Evolutionary conservation across 2,329 filamentous ascomycete species (phyloP).

Genomic region (Cercospora brassicicola): DNA sequence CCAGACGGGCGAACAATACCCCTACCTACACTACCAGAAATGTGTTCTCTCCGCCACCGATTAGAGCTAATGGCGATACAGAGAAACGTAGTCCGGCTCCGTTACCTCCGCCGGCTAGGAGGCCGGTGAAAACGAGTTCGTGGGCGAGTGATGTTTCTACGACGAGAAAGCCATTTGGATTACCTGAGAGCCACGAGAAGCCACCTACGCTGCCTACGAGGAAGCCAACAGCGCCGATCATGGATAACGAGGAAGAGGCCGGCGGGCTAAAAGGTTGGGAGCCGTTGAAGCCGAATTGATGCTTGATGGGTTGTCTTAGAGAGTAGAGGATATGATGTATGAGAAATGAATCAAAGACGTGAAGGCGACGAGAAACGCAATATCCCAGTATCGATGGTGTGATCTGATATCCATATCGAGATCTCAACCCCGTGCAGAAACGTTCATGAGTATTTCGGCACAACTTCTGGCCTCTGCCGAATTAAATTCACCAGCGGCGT

Average conservation of each 20-base stretch:
- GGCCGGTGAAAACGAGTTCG: slow-evolving; percentile 12
- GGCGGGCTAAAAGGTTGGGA: slow-evolving; percentile 36
- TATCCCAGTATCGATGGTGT: no score
- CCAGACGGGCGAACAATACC: slow-evolving; percentile 22
- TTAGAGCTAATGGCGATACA: slow-evolving; percentile 13
- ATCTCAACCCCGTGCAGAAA: no score
- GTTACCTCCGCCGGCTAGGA: slow-evolving; percentile 28
- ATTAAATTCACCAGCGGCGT: slow-evolving; percentile 51
- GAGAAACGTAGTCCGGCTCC: slow-evolving; percentile 18
- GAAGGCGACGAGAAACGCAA: no score
- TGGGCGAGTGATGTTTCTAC: neutral
- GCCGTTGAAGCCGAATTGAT: slow-evolving; percentile 33
- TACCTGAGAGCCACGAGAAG: slow-evolving; percentile 5
- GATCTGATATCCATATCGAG: no score
- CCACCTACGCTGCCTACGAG: slow-evolving; percentile 31
- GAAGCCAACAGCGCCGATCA: slow-evolving; percentile 29
- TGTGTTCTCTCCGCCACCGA: slow-evolving; percentile 24
- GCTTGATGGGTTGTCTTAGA: neutral
- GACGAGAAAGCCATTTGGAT: slow-evolving; percentile 14
- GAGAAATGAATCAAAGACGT: slow-evolving; percentile 3
- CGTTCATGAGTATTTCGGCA: no score
- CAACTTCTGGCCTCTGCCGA: slow-evolving; percentile 39
- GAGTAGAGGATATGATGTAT: neutral
- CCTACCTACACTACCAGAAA: slow-evolving; percentile 7
- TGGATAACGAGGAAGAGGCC: slow-evolving; percentile 33